A percentile compares a stretch with the other conserved stretches of the same genome.
These are phyloP conservation scores for Aspergillus hancockii DNA, from an alignment of 495 filamentous ascomycete genomes.

Conservation along the genomic window DNA sequence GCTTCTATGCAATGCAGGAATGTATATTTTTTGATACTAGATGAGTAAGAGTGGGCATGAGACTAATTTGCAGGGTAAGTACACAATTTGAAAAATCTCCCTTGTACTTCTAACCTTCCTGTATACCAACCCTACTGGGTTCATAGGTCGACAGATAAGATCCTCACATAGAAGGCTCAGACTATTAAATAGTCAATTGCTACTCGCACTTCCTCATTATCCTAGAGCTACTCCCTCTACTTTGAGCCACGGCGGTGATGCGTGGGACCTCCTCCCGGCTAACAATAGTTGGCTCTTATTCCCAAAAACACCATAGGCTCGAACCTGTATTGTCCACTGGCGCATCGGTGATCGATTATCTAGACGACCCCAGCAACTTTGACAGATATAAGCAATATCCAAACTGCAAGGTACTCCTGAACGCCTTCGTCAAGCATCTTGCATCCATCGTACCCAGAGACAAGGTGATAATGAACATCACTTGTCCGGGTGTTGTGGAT, in stretches of 20 bases:
- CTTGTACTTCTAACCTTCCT: background rate
- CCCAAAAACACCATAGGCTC: background rate
- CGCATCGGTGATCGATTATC: no score
- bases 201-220: constrained; percentile 34
- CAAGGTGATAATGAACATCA: no score
- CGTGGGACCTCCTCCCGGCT: constrained; percentile 22
- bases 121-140: no score
- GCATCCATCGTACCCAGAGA: no score
- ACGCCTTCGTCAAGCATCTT: no score
- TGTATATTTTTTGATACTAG: constrained; percentile 15
- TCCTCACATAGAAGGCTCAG: background rate
- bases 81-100: background rate
- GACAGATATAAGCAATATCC: no score
- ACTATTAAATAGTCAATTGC: constrained; percentile 24
- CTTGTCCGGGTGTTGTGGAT: no score
- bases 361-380: no score
- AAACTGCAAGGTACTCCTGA: no score
- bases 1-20: constrained; percentile 23
- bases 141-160: background rate
- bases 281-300: constrained; percentile 19
- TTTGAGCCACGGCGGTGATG: constrained; percentile 19
- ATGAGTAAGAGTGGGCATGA: constrained; percentile 26
- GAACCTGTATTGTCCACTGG: no score
- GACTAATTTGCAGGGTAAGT: constrained; percentile 25
- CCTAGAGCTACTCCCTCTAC: constrained; percentile 24